A percentile compares a stretch with the other conserved stretches of the same genome.
Conservation (phyloP, 169 alveolate species). For the Plasmodium cynomolgi region DNA sequence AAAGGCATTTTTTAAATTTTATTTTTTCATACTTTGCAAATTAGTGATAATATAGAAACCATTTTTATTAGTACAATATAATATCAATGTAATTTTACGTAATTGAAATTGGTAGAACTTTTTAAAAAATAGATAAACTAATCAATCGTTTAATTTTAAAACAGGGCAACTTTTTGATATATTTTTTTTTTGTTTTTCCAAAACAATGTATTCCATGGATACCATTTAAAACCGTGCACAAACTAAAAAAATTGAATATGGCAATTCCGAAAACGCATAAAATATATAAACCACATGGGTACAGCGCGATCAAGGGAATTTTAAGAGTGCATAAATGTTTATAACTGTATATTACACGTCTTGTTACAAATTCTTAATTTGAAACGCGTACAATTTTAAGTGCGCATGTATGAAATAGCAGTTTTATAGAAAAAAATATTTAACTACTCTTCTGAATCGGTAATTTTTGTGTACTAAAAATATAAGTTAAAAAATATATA, state of each 20-base stretch:
- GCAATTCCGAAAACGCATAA: too few species aligned
- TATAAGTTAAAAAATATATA: not conserved
- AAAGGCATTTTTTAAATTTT: not conserved
- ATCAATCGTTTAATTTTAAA: not conserved
- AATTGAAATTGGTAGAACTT: not conserved
- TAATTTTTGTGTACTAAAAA: not conserved
- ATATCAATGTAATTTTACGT: not conserved
- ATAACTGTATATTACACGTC: not conserved
- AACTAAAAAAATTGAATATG: not conserved
- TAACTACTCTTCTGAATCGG: not conserved
- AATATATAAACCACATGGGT: not conserved
- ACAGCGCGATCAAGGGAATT: not conserved
- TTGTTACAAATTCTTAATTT: not conserved
- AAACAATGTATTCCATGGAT: not conserved
- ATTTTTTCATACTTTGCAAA: too few species aligned
- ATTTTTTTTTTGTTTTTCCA: too few species aligned
- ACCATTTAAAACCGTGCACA: not conserved
- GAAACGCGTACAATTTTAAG: not conserved
- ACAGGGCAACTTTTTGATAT: not conserved
- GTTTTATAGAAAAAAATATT: not conserved
- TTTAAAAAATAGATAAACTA: too few species aligned
- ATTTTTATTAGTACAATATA: not conserved
- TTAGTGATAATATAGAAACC: not conserved
- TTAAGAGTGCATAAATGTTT: not conserved
- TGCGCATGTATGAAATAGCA: not conserved